These are phyloP conservation scores for Aspergillus versicolor DNA, from an alignment of 2,329 filamentous ascomycete species.

Conservation along the genomic window DNA sequence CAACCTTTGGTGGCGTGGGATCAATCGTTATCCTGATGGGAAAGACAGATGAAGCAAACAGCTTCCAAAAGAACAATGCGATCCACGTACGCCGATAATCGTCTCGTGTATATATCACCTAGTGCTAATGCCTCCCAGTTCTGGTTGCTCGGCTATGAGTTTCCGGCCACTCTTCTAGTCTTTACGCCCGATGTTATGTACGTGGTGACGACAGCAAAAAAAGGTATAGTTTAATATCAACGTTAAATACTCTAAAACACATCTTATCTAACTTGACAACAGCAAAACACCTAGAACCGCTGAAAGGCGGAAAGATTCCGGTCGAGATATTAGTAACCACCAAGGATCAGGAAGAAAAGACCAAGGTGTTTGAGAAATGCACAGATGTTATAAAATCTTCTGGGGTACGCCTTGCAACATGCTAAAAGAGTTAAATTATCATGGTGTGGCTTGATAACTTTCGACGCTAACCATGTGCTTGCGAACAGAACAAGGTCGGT, in stretches of 20 bases:
- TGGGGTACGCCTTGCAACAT: slow-evolving; percentile 61
- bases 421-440: neutral
- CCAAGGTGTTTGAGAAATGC: slow-evolving; percentile 83
- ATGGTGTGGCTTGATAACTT: neutral
- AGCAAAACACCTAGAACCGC: slow-evolving; percentile 90
- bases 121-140: slow-evolving; percentile 59
- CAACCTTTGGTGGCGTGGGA: slow-evolving; percentile 78
- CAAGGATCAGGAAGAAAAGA: slow-evolving; percentile 88
- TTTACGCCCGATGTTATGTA: slow-evolving; percentile 86
- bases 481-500: slow-evolving; percentile 77
- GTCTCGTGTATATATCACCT: slow-evolving; percentile 16
- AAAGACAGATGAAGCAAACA: slow-evolving; percentile 84
- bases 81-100: slow-evolving; percentile 69
- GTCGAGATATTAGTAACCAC: slow-evolving; percentile 88
- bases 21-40: slow-evolving; percentile 91
- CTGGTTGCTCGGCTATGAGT: slow-evolving; percentile 98
- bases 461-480: neutral
- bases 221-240: slow-evolving; percentile 61
- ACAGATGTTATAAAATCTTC: slow-evolving; percentile 82
- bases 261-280: slow-evolving; percentile 5
- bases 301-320: slow-evolving; percentile 89
- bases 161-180: slow-evolving; percentile 91
- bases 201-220: slow-evolving; percentile 94
- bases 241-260: neutral
- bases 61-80: slow-evolving; percentile 94